phyloP scores from a whole-genome alignment of 352 stramenopile genomes.

The Saprolegnia parasitica region DNA sequence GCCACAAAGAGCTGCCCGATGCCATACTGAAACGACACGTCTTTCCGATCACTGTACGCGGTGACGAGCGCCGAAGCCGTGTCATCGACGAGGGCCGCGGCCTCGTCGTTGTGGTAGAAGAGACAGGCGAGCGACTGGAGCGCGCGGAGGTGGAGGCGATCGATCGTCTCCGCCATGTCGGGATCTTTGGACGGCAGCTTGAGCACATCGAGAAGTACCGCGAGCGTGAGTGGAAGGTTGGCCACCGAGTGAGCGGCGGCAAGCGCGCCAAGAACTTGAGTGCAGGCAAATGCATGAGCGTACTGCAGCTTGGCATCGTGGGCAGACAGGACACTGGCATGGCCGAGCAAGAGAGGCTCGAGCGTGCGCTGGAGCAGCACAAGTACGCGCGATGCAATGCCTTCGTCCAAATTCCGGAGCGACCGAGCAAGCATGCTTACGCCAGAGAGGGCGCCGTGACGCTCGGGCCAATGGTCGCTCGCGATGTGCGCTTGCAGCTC shows the following conservation, averaged over 20 bases:
- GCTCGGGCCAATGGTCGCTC: not conserved
- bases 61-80: not conserved
- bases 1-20: conserved; percentile 52
- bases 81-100: conserved; percentile 6
- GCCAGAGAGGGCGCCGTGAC: conserved; percentile 10
- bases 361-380: not conserved
- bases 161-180: not conserved
- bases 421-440: conserved; percentile 18
- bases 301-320: conserved; percentile 16
- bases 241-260: not conserved
- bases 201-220: conserved; percentile 36
- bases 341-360: too few species aligned
- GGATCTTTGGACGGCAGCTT: conserved; percentile 11
- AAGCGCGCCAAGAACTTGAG: conserved; percentile 16
- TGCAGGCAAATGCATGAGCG: not conserved
- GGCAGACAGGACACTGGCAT: too few species aligned
- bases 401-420: not conserved
- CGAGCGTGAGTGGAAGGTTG: conserved; percentile 21
- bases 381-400: conserved; percentile 6
- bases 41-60: conserved; percentile 16
- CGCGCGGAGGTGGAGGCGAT: not conserved
- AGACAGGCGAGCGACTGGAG: conserved; percentile 20
- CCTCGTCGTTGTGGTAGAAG: conserved; percentile 29
- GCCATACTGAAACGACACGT: conserved; percentile 49
- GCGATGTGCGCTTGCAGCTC: not conserved